phyloP scores from a whole-genome alignment of 2,329 filamentous ascomycete species.

The Ustilaginoidea virens region DNA sequence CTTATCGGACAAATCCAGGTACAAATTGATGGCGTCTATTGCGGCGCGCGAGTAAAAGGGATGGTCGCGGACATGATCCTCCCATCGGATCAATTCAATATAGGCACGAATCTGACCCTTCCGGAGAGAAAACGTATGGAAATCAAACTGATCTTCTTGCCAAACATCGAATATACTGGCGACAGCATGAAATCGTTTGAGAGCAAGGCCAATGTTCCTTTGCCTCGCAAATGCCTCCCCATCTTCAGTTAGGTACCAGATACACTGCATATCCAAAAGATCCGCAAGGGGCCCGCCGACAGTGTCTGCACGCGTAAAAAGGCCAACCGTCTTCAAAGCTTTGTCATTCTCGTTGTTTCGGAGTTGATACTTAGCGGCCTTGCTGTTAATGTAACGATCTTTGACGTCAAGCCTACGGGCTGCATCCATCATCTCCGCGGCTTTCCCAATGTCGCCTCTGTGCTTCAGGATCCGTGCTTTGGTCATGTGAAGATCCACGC shows the following conservation, averaged over 20 bases:
- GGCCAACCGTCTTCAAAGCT: conserved; percentile 73
- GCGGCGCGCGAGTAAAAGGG: conserved; percentile 84
- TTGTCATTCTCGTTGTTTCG: conserved; percentile 82
- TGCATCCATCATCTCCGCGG: conserved; percentile 75
- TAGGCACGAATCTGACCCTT: conserved; percentile 95
- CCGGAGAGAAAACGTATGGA: conserved; percentile 91
- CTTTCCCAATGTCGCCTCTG: conserved; percentile 61
- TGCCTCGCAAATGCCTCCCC: conserved; percentile 77
- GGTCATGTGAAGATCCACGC: conserved; percentile 86
- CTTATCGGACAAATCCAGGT: conserved; percentile 64
- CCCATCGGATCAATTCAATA: conserved; percentile 92
- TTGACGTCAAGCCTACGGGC: conserved; percentile 74
- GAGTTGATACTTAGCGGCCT: conserved; percentile 91
- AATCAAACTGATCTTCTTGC: conserved; percentile 98
- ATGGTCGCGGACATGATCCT: conserved; percentile 79
- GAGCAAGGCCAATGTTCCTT: conserved; percentile 65
- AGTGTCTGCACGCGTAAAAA: conserved; percentile 88
- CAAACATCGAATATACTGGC: conserved; percentile 91
- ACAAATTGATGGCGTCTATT: conserved; percentile 65
- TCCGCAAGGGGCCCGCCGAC: conserved; percentile 78
- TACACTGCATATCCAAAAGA: conserved; percentile 93
- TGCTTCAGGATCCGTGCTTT: conserved; percentile 94
- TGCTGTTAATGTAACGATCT: conserved; percentile 97
- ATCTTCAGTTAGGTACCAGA: conserved; percentile 95
- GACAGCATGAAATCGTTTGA: conserved; percentile 83